Conservation (phyloP, 1,284 basidiomycete species). For the Ganoderma leucocontextum region DNA sequence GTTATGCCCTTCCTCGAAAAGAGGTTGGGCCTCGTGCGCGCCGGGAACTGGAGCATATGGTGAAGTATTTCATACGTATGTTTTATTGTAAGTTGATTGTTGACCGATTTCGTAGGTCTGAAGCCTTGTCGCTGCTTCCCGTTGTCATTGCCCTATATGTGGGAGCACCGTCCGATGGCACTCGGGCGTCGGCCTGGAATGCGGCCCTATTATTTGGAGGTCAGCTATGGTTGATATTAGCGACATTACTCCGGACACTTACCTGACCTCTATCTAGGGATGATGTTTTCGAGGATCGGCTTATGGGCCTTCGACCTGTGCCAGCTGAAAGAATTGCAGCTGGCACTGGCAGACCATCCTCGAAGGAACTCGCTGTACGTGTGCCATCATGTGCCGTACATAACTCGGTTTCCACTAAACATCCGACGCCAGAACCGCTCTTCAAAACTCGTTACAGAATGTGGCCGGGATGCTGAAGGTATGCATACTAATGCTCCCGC, state of each 20-base stretch:
- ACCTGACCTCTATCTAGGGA: conserved; percentile 33
- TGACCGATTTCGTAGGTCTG: conserved; percentile 42
- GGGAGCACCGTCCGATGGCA: conserved; percentile 36
- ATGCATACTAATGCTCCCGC: not conserved
- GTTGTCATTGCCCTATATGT: conserved; percentile 51
- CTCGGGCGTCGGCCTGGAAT: conserved; percentile 42
- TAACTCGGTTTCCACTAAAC: not conserved
- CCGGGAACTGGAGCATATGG: conserved; percentile 59
- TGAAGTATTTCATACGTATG: conserved; percentile 23
- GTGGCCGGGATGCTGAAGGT: conserved; percentile 40
- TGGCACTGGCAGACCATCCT: conserved; percentile 49
- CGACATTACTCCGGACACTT: conserved; percentile 11
- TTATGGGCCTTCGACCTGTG: conserved; percentile 62
- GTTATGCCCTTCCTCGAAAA: conserved; percentile 51
- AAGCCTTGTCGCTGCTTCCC: conserved; percentile 49
- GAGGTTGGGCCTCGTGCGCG: conserved; percentile 54
- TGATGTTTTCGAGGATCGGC: conserved; percentile 57
- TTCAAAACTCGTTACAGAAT: conserved; percentile 37
- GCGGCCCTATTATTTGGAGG: conserved; percentile 50
- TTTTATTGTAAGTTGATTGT: not conserved
- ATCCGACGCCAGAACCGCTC: not conserved
- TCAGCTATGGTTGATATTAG: not conserved
- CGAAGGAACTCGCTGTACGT: conserved; percentile 49
- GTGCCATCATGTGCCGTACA: no score
- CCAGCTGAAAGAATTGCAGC: conserved; percentile 58